Percentiles rank a stretch among this genome's conserved stretches.
phyloP scores from a whole-genome alignment of 169 alveolate species.

The Plasmodium relictum region DNA sequence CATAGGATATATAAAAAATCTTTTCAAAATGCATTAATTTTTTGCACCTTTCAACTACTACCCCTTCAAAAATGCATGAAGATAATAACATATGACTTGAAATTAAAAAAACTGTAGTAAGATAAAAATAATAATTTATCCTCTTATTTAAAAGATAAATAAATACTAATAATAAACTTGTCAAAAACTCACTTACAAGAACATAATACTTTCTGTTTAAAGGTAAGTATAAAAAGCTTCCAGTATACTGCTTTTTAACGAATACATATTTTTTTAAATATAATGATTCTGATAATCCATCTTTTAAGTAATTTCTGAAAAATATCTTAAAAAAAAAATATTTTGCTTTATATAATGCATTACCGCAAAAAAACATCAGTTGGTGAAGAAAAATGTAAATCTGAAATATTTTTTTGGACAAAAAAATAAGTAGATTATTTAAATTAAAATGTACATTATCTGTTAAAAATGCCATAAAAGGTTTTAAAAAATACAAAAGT shows the following conservation, averaged over 20 bases:
- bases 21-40: slow-evolving; percentile 49
- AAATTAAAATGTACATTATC: slow-evolving; percentile 71
- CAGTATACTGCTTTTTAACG: slow-evolving; percentile 14
- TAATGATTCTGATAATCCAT: slow-evolving; percentile 32
- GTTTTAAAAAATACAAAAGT: slow-evolving; percentile 54
- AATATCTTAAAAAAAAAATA: slow-evolving; percentile 23
- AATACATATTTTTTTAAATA: slow-evolving; percentile 29
- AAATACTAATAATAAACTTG: slow-evolving; percentile 36
- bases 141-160: slow-evolving; percentile 44
- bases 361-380: slow-evolving; percentile 15
- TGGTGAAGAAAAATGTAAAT: slow-evolving; percentile 22
- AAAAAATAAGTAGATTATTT: slow-evolving; percentile 47
- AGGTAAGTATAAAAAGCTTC: slow-evolving; percentile 44
- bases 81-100: slow-evolving; percentile 64
- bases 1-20: slow-evolving; percentile 58
- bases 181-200: slow-evolving; percentile 37
- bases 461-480: slow-evolving; percentile 63
- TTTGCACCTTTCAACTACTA: slow-evolving; percentile 63
- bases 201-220: slow-evolving; percentile 65
- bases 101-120: slow-evolving; percentile 30
- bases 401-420: slow-evolving; percentile 23
- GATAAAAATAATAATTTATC: slow-evolving; percentile 41
- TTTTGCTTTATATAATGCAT: slow-evolving; percentile 42
- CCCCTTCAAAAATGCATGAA: slow-evolving; percentile 69
- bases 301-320: slow-evolving; percentile 55